Conservation (phyloP, 2,329 filamentous ascomycete genomes). For the Diplocarpon mali region DNA sequence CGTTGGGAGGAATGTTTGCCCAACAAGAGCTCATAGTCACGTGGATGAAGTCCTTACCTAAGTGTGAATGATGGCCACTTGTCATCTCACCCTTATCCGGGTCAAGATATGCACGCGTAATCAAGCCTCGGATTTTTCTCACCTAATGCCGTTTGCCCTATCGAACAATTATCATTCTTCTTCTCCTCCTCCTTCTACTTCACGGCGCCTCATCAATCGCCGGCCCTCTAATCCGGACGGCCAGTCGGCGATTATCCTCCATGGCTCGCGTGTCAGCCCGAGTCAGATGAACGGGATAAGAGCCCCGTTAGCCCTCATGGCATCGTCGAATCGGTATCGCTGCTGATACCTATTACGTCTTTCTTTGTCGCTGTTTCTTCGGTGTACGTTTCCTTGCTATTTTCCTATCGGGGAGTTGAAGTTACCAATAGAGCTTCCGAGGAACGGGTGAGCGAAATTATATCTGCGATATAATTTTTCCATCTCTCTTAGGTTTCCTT, state of each 20-base stretch:
- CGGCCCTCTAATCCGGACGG: too few relatives aligned
- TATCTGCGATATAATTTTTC: background rate
- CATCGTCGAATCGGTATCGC: background rate
- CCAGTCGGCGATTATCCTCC: too few relatives aligned
- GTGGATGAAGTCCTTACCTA: background rate
- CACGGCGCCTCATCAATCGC: too few relatives aligned
- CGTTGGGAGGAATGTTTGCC: too few relatives aligned
- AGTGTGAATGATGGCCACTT: background rate
- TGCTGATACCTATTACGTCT: background rate
- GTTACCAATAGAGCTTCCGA: background rate
- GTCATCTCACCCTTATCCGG: background rate
- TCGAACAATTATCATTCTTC: conserved; percentile 1
- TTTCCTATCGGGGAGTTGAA: background rate
- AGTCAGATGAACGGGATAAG: background rate
- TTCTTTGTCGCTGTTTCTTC: conserved; percentile 1
- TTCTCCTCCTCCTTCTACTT: too few relatives aligned
- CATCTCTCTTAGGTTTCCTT: background rate
- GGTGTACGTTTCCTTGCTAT: background rate
- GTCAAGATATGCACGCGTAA: background rate
- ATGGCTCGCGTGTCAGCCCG: too few relatives aligned
- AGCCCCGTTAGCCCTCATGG: background rate
- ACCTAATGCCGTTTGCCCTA: background rate
- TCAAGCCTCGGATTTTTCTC: background rate
- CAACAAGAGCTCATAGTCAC: too few relatives aligned
- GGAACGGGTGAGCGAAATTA: background rate